Percentiles rank a stretch among this genome's conserved stretches.
Evolutionary conservation across 495 filamentous ascomycete species (phyloP).

Genomic region (Sordaria brevicollis): DNA sequence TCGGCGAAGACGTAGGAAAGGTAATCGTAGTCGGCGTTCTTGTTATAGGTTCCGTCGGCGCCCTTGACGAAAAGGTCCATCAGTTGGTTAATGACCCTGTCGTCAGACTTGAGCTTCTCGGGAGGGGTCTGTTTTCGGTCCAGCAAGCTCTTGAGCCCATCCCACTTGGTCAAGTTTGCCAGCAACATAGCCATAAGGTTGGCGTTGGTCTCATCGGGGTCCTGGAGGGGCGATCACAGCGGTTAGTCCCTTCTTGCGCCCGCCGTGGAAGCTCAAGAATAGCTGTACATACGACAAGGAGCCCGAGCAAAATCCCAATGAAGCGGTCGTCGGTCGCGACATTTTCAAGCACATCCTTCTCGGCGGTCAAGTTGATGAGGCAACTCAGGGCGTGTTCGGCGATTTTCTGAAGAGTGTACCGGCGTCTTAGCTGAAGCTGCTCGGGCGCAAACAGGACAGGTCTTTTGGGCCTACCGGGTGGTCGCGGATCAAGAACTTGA

Average conservation of each 20-base stretch:
- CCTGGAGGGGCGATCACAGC: slow-evolving; percentile 18
- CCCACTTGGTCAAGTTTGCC: slow-evolving; percentile 79
- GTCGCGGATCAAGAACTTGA: slow-evolving; percentile 82
- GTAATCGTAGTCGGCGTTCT: slow-evolving; percentile 82
- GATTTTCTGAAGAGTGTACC: slow-evolving; percentile 49
- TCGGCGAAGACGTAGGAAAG: slow-evolving; percentile 91
- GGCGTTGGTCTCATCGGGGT: slow-evolving; percentile 55
- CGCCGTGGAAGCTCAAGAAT: neutral
- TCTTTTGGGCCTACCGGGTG: slow-evolving; percentile 44
- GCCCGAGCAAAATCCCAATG: slow-evolving; percentile 56
- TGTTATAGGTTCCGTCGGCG: slow-evolving; percentile 69
- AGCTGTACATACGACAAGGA: slow-evolving; percentile 60
- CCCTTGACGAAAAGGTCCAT: slow-evolving; percentile 95
- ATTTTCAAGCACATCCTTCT: slow-evolving; percentile 57
- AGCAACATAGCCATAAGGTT: slow-evolving; percentile 84
- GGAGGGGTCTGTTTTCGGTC: slow-evolving; percentile 52
- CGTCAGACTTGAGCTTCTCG: slow-evolving; percentile 52
- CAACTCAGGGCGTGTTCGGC: slow-evolving; percentile 89
- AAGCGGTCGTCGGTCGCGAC: slow-evolving; percentile 76
- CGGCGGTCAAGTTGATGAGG: slow-evolving; percentile 79
- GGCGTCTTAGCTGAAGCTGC: neutral
- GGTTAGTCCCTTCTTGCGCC: slow-evolving; percentile 4
- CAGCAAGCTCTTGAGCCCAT: slow-evolving; percentile 56
- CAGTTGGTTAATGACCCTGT: slow-evolving; percentile 73
- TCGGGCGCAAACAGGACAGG: neutral